phyloP scores from a whole-genome alignment of 345 rosid species.

The Rhodamnia argentea region DNA sequence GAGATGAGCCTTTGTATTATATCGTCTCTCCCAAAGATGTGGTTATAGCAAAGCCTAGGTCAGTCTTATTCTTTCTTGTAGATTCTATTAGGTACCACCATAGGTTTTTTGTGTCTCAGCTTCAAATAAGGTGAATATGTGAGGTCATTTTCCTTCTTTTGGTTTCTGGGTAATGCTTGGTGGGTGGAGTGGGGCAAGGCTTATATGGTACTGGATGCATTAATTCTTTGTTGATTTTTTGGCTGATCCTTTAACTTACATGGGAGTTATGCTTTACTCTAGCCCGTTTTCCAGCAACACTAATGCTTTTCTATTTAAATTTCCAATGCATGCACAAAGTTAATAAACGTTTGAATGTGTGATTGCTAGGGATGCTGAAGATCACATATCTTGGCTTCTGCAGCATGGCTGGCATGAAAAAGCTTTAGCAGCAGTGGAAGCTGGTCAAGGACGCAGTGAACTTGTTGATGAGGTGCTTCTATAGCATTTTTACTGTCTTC shows the following conservation, averaged over 20 bases:
- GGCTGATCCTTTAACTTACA: neutral
- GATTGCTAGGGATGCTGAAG: constrained; percentile 82
- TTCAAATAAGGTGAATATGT: neutral
- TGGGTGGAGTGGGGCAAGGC: neutral
- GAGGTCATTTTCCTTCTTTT: neutral
- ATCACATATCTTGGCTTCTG: constrained; percentile 97
- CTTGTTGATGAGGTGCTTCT: constrained; percentile 84
- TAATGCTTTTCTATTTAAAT: neutral
- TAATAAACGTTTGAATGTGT: neutral
- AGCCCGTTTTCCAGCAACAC: neutral
- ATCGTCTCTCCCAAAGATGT: constrained; percentile 97
- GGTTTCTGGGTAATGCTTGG: neutral
- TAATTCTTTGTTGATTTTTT: neutral
- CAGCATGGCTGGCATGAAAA: constrained; percentile 98
- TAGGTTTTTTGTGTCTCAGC: neutral
- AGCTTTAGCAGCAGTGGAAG: constrained; percentile 97
- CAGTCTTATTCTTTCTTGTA: neutral
- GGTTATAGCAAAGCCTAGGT: constrained; percentile 99
- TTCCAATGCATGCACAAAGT: neutral
- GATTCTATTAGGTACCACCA: neutral
- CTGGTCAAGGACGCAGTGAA: constrained; percentile 89
- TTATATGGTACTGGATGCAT: neutral
- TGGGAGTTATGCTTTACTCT: neutral
- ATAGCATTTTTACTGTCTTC: neutral
- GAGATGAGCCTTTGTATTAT: constrained; percentile 93